Base-by-base conservation (phyloP, 2,329 filamentous ascomycete species). In the Monosporascus sp. region DNA sequence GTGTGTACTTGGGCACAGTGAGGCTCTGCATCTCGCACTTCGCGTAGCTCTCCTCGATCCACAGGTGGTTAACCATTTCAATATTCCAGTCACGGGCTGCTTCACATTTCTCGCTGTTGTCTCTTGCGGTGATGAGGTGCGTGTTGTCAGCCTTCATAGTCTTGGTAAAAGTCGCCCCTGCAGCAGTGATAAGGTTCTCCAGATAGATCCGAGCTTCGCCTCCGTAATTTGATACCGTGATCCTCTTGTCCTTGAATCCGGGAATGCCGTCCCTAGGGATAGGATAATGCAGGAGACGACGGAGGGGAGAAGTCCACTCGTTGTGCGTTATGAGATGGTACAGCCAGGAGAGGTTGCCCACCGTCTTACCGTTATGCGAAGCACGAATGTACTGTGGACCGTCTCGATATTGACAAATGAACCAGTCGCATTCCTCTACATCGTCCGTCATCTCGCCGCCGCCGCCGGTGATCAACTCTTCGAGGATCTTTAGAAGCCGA, bases 41-140 rank as follows among this genome's bases (percentile, higher is more conserved):
- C 2, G 93, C 90, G 66, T 97, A 99, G 70, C 91, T 95, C 66
- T 99, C 94, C 70, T 99, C 94, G 46, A 99, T 80, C 94, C 94
- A 99, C 1, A 99, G 78, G 67, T 99, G 94, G 68, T 97, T 99
- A 62, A 96, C 77, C 62, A 96, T 87, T 52, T 90, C 76, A 51
- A 97, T 86, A 50, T 88, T 87, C 94, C 94, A 99, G 71, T 97
- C 94, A 56, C 84, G 82, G 0, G 94, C 94, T 1, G 94, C 94
- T 38, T 88, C 85, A 68, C 89, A 97, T 71, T 99, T 99, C 66
- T 97, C 94, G 65, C 93, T 95, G 52, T 84, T 84, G 54, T 87
- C 84, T 62, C 96, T 88, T 5, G 94, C 94, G 0, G 93, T 96
- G 63, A 99, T 87, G 1, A 99, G 81, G 72, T 99, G 94, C 0